A percentile compares a stretch with the other conserved stretches of the same genome.
phyloP scores from a whole-genome alignment of 2,329 filamentous ascomycete genomes.

The Pseudogymnoascus sp. region DNA sequence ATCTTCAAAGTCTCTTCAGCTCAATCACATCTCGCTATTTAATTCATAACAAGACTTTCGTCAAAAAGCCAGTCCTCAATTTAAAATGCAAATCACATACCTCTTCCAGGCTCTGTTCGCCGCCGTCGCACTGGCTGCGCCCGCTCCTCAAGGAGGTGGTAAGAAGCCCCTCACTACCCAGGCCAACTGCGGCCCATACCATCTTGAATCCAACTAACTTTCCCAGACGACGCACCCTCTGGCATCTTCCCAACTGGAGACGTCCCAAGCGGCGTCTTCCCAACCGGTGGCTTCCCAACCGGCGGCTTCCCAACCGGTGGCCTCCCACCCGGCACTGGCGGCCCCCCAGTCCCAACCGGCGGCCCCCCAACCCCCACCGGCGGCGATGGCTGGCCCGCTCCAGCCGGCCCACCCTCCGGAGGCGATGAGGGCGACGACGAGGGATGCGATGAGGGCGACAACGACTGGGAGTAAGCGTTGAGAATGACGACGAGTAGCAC shows the following conservation, averaged over 20 bases:
- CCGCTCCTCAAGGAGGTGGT: background rate
- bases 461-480: background rate
- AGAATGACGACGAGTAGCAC: background rate
- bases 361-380: too few species aligned
- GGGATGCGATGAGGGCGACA: background rate
- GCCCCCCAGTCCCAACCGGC: background rate
- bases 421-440: background rate
- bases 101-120: background rate
- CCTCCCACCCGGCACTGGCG: background rate
- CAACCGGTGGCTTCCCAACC: background rate
- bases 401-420: background rate
- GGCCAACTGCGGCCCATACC: background rate
- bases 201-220: background rate
- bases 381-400: too few species aligned
- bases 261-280: background rate
- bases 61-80: background rate
- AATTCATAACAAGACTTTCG: background rate
- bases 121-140: constrained; percentile 1
- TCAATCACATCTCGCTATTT: background rate
- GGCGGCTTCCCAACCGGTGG: background rate
- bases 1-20: background rate
- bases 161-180: background rate
- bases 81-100: constrained; percentile 1
- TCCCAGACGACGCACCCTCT: background rate
- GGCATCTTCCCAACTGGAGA: background rate